Base-by-base conservation (phyloP, 1,284 basidiomycete species). In the Cutaneotrichosporon sp. region DNA sequence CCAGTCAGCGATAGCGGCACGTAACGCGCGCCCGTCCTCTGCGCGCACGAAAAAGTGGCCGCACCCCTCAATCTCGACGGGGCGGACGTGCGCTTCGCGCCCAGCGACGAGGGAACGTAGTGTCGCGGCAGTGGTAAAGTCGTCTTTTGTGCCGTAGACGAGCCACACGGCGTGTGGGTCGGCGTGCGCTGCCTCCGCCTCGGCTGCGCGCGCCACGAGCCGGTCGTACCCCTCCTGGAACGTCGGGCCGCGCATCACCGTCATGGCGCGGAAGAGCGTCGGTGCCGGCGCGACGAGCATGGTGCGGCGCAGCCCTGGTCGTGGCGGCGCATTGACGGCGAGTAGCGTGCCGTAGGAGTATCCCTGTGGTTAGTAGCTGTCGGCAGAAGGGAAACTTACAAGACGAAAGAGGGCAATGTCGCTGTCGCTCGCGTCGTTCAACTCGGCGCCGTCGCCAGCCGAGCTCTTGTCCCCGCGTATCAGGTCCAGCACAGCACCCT, bases 291-390 rank as follows among this genome's bases (percentile, higher is more conserved):
- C 68, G 22, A 73, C 48, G 9, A 73, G 60, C 17, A 73, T 49
- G 17, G 58, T 60, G 30, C 61, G 63, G 5, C 42, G 38, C 17
- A 68, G 30, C 0, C 41, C 47, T 1, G 34, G 2, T 9, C 62
- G 62, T 3, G 58, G 47, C 8, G 62, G 60, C 8, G 59, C 61
- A 34, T 52, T 58, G 8, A 66, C 37, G 39, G 65, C 59, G 21
- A 62, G 39, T 13, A 64, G 52, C 10, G 55, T 58, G 10, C 71
- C 71, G 62, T 67, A 72, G 9, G 71, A 73, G 51, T 73, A 73
- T 4, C 69, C 71, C 71, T 73, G 45, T 1, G n/a, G 17, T 26
- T 34, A 52, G 46, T 14, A 15, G n/a, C n/a, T n/a, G n/a, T n/a
- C n/a, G 36, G 43, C 35, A 44, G 53, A 21, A 34, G 26, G 13